These are phyloP conservation scores for Phytophthora colocasiae DNA, from an alignment of 352 stramenopile genomes.

Conservation along the genomic window DNA sequence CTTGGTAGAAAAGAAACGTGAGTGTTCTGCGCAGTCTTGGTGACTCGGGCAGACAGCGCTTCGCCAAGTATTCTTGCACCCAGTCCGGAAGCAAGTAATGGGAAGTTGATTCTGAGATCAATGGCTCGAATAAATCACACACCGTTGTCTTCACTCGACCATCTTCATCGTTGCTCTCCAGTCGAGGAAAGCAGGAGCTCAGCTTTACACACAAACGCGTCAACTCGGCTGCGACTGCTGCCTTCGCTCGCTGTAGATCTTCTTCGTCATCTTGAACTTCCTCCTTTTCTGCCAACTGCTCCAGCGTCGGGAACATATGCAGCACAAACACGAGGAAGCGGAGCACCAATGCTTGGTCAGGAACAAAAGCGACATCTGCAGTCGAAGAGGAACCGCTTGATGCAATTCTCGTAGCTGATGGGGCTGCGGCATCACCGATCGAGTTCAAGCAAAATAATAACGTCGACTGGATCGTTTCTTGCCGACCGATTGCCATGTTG, in stretches of 20 bases:
- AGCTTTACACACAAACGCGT: constrained; percentile 60
- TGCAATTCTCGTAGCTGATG: constrained; percentile 48
- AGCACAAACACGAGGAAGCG: constrained; percentile 72
- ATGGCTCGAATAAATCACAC: constrained; percentile 41
- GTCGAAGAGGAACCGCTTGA: constrained; percentile 19
- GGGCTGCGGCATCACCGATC: constrained; percentile 47
- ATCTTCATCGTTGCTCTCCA: constrained; percentile 17
- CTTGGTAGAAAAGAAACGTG: constrained; percentile 52
- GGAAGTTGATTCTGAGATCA: constrained; percentile 22
- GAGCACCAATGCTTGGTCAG: constrained; percentile 58
- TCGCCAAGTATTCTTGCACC: constrained; percentile 61
- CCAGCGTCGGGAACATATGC: constrained; percentile 56
- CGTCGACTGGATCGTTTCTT: constrained; percentile 60
- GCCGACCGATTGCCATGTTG: constrained; percentile 49
- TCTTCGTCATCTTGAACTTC: constrained; percentile 78
- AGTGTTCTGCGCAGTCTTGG: constrained; percentile 30
- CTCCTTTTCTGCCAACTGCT: constrained; percentile 63
- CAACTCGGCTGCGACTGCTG: constrained; percentile 58
- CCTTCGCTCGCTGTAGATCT: constrained; percentile 52
- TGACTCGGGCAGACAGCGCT: constrained; percentile 44
- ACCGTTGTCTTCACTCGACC: constrained; percentile 28
- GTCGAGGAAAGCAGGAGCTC: constrained; percentile 43
- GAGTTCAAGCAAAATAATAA: constrained; percentile 65
- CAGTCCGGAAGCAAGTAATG: constrained; percentile 45
- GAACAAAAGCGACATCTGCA: constrained; percentile 31